Conservation (phyloP, 2,329 filamentous ascomycete species). For the Fusarium veterinarium region DNA sequence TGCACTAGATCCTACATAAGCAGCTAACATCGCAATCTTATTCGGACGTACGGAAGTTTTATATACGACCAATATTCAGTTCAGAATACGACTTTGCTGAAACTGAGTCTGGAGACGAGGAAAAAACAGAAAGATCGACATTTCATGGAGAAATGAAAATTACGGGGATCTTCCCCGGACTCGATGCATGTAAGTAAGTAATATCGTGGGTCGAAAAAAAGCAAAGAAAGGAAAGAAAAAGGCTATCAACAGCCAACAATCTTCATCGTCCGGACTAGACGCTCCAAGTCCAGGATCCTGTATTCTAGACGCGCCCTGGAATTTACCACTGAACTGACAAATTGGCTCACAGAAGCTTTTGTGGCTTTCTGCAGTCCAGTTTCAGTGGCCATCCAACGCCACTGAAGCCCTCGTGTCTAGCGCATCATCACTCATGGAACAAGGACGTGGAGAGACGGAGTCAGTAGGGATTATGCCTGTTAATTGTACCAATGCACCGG, state of each 20-base stretch:
- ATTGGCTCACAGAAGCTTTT: neutral
- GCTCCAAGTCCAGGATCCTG: neutral
- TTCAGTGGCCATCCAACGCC: neutral
- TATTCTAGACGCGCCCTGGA: neutral
- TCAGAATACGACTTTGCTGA: neutral
- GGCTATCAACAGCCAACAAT: neutral
- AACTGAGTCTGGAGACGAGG: neutral
- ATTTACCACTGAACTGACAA: neutral
- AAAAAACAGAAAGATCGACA: neutral
- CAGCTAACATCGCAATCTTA: conserved; percentile 1
- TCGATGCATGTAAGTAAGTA: neutral
- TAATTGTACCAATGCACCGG: neutral
- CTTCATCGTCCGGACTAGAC: neutral
- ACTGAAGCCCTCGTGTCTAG: neutral
- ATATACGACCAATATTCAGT: neutral
- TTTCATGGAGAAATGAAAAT: neutral
- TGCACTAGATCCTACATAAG: neutral
- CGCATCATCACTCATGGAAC: neutral
- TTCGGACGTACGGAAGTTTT: conserved; percentile 1
- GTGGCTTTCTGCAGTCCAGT: neutral
- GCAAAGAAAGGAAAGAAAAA: neutral
- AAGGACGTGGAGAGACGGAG: neutral
- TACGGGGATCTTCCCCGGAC: neutral
- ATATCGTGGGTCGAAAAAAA: neutral
- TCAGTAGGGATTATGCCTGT: conserved; percentile 8